Evolutionary conservation across 805 yeast species (phyloP).

Genomic region (Candida glaebosa): DNA sequence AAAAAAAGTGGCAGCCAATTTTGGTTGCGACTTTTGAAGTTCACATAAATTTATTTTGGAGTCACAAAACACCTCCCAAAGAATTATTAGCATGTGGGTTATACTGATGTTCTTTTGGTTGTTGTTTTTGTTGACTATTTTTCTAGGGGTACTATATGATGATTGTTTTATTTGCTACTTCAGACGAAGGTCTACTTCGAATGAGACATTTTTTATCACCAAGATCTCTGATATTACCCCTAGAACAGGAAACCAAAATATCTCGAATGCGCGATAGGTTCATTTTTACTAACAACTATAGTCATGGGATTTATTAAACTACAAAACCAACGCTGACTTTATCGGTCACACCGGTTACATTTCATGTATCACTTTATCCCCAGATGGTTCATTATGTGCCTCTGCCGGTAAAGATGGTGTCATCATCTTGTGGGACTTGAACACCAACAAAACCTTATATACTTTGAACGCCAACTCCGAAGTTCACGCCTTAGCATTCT

Average conservation of each 20-base stretch:
- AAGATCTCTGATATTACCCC: conserved; percentile 85
- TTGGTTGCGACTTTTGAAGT: background rate
- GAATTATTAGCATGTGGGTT: too few species aligned
- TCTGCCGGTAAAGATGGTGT: conserved; percentile 99
- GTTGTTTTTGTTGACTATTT: too few species aligned
- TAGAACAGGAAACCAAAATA: too few species aligned
- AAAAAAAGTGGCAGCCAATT: background rate
- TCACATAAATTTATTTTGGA: too few species aligned
- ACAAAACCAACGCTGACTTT: conserved; percentile 89
- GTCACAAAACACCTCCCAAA: too few species aligned
- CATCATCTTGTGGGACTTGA: conserved; percentile 97
- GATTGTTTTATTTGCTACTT: conserved; percentile 96
- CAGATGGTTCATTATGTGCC: conserved; percentile 99
- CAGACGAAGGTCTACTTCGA: conserved; percentile 76
- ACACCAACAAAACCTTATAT: conserved; percentile 82
- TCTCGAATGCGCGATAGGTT: too few species aligned
- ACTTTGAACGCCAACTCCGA: conserved; percentile 93
- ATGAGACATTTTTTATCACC: conserved; percentile 98
- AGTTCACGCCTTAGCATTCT: conserved; percentile 97
- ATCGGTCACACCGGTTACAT: conserved; percentile 99
- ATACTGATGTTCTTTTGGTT: too few species aligned
- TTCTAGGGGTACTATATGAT: conserved; percentile 52
- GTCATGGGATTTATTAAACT: conserved; percentile 92
- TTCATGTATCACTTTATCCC: conserved; percentile 94
- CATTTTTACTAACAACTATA: conserved; percentile 54